Conservation (phyloP, 352 stramenopile genomes). For the Stramenopiles sp. region DNA sequence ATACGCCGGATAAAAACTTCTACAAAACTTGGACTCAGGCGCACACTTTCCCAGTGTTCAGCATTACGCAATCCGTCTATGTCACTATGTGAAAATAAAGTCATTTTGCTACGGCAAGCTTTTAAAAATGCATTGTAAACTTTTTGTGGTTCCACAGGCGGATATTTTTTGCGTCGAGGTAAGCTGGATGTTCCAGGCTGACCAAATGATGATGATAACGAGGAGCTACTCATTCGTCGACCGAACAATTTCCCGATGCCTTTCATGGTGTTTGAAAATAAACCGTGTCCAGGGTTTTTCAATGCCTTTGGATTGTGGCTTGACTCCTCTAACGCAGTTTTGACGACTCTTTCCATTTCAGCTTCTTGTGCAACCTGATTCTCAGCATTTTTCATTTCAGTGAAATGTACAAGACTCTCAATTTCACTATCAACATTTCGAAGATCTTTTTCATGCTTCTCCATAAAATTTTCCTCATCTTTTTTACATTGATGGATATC, state of each 20-base stretch:
- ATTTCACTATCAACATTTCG: not conserved
- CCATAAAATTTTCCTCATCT: not conserved
- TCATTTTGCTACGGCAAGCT: not conserved
- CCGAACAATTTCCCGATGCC: not conserved
- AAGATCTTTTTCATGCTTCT: not conserved
- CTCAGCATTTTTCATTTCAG: not conserved
- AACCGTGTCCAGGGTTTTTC: no score
- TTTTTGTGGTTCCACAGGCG: not conserved
- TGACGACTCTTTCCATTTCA: not conserved
- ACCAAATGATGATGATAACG: not conserved
- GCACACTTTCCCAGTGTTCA: not conserved
- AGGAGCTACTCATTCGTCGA: not conserved
- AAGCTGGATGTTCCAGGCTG: not conserved
- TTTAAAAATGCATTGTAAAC: not conserved
- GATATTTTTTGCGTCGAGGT: not conserved
- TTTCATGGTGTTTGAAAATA: not conserved
- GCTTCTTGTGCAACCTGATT: not conserved
- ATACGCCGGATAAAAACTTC: not conserved
- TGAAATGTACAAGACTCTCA: not conserved
- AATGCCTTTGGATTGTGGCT: no score
- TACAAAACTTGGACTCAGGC: not conserved
- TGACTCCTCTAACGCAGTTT: not conserved
- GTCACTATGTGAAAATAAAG: not conserved
- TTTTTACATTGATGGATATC: not conserved
- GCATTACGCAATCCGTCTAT: not conserved